Evolutionary conservation across 352 stramenopile species (phyloP).

Genomic region (Pythium rishiriense): DNA sequence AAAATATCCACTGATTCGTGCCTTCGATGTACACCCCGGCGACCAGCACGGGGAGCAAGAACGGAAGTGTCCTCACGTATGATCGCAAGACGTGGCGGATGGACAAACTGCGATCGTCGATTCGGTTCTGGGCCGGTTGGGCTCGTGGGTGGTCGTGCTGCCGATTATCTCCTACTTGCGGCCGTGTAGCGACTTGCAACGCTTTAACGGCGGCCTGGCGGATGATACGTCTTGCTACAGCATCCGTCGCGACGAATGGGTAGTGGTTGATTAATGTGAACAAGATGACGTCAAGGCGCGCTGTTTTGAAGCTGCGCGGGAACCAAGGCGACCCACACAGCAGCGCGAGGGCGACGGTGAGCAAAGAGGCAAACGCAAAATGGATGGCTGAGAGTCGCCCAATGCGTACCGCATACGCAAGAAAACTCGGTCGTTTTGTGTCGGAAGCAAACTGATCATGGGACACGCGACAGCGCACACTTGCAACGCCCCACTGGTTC

Average conservation of each 20-base stretch:
- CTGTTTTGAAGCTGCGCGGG: not conserved
- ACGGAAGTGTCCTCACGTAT: not conserved
- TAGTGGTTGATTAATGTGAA: not conserved
- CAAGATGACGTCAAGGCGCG: not conserved
- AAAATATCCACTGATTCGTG: not conserved
- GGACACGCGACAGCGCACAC: not conserved
- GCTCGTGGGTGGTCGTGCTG: not conserved
- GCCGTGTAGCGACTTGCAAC: not conserved
- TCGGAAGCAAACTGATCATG: not conserved
- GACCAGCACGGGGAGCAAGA: not conserved
- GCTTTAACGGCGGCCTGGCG: not conserved
- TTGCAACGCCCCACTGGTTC: not conserved
- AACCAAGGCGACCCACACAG: not conserved
- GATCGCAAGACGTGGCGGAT: not conserved
- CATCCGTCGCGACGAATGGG: not conserved
- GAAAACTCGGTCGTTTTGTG: not conserved
- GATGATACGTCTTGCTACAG: not conserved
- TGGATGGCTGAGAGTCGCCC: not conserved
- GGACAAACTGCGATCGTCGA: not conserved
- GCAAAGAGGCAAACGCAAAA: not conserved
- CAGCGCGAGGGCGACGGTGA: not conserved
- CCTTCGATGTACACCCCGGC: not conserved
- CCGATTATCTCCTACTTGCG: not conserved
- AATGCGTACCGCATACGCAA: not conserved
- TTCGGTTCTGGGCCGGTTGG: not conserved